Base-by-base conservation (phyloP, 2,329 filamentous ascomycete species). In the Epichloe glyceriae region DNA sequence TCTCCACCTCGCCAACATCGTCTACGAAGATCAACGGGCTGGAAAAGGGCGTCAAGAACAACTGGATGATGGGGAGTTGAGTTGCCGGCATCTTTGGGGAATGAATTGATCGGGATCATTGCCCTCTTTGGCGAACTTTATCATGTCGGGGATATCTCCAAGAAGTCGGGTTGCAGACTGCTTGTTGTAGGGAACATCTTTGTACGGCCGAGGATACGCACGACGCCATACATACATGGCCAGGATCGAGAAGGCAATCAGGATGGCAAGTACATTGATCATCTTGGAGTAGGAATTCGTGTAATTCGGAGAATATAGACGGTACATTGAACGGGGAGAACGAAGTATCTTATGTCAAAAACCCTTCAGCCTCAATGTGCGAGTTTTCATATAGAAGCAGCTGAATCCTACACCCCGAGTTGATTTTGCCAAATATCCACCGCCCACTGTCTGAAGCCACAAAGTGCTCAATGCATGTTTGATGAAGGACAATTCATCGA, bases 11-110 rank as follows among this genome's bases (percentile, higher is more conserved):
- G 2, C 60, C 58, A 4, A 62, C 64, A 12, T 56, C 71, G 19
- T 64, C 61, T 2, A 76, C 53, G 3, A 76, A 51, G 0, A 76
- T 61, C 57, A 64, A 66, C 0, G 73, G 74, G 17, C 59, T 61
- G 1, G 56, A 55, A 14, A 73, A 62, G 0, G 73, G 71, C 11
- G 61, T 59, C 50, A 73, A 57, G 57, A 75, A 76, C 3, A 53
- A 19, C 22, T 52, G 50, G 12, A 46, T 42, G 35, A 52, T 49
- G 14, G 50, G 8, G 46, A 49, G 14, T 38, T 30, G 10, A 49
- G 42, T 30, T 49, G 44, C 11, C 35, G 50, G 8, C 42, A 49
- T n/a, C 47, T 46, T 5, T 39, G 20, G 17, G 42, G n/a, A 15
- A 34, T 35, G 14, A 45, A 49, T 5, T 40, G 7, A 8, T 30